A percentile compares a stretch with the other conserved stretches of the same genome.
These are phyloP conservation scores for Candida dubliniensis DNA, from an alignment of 1,139 yeast genomes.

Conservation along the genomic window DNA sequence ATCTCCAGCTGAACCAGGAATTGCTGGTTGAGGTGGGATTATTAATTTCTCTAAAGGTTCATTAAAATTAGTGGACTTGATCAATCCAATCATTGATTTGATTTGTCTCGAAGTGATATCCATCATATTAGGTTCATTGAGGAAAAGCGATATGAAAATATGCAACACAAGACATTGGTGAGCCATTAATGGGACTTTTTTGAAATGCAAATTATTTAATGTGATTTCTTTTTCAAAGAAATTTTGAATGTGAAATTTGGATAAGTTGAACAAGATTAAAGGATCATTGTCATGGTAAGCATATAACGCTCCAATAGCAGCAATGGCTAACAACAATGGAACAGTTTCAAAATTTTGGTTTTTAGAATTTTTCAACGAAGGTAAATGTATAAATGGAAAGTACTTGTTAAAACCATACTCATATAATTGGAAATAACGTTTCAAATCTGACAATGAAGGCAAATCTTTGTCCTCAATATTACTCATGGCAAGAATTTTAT, in stretches of 20 bases:
- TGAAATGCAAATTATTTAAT: slow-evolving; percentile 48
- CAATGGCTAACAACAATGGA: slow-evolving; percentile 77
- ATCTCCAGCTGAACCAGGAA: slow-evolving; percentile 16
- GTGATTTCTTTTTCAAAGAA: slow-evolving; percentile 62
- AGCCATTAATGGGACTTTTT: slow-evolving; percentile 81
- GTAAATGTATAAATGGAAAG: slow-evolving; percentile 81
- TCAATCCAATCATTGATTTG: slow-evolving; percentile 74
- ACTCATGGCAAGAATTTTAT: slow-evolving; percentile 52
- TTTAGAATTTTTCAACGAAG: slow-evolving; percentile 57
- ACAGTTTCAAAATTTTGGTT: slow-evolving; percentile 62
- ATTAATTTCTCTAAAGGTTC: slow-evolving; percentile 64
- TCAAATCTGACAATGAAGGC: slow-evolving; percentile 73
- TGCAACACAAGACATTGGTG: slow-evolving; percentile 82
- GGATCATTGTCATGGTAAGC: slow-evolving; percentile 81
- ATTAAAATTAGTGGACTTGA: slow-evolving; percentile 74
- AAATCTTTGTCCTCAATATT: slow-evolving; percentile 54
- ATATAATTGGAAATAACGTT: slow-evolving; percentile 68
- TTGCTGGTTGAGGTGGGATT: slow-evolving; percentile 52
- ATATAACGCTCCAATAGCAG: slow-evolving; percentile 86
- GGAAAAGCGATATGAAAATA: slow-evolving; percentile 79
- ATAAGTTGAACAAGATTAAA: slow-evolving; percentile 70
- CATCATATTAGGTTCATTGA: slow-evolving; percentile 71
- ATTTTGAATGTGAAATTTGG: slow-evolving; percentile 75
- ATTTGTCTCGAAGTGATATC: slow-evolving; percentile 76
- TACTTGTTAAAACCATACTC: slow-evolving; percentile 75